Base-by-base conservation (phyloP, 352 stramenopile genomes). In the Pythium biforme region DNA sequence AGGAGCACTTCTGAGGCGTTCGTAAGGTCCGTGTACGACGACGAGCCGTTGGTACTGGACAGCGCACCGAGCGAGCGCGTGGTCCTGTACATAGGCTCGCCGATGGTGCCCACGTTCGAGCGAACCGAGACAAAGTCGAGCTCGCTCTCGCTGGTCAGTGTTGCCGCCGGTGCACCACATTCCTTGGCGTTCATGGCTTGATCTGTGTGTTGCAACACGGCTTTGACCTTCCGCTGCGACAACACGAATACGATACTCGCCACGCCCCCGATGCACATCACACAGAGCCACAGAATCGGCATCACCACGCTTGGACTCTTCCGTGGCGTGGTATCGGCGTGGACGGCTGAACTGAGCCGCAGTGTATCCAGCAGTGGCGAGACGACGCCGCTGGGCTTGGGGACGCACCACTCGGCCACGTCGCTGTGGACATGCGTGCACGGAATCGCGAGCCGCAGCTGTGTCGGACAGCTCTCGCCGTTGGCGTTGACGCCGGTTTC, bases 1-100 rank as follows among this genome's bases (percentile, higher is more conserved):
- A 81, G 53, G 22, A 86, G 56, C 55, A 83, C 70, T 50, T 75
- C 47, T 9, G 76, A 88, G 43, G 73, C 57, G 51, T 74, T 71
- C 25, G 83, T 63, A 2, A 75, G 68, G 52, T 88, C 76, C 7
- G 73, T 75, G 20, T 76, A 83, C 29, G 79, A 72, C 6, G 76
- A 61, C 6, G 45, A 59, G 23, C 22, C 27, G 23, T 47, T 43
- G 25, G 14, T 34, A 43, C n/a, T 58, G 8, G 58, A 64, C 5
- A 64, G 12, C 10, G 12, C 41, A 11, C 48, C 46, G n/a, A 64
- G 20, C 17, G 48, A 64, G 3, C 49, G 39, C 5, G 17, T 11
- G 17, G 34, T 29, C 23, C 41, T 23, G 31, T 27, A 31, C 45
- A 58, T 66, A 11, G 26, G 31, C 15, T 31, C 43, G 10, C 31